Conservation (phyloP, 192 early-diverging fungal species). For the Paraglomus brasilianum region DNA sequence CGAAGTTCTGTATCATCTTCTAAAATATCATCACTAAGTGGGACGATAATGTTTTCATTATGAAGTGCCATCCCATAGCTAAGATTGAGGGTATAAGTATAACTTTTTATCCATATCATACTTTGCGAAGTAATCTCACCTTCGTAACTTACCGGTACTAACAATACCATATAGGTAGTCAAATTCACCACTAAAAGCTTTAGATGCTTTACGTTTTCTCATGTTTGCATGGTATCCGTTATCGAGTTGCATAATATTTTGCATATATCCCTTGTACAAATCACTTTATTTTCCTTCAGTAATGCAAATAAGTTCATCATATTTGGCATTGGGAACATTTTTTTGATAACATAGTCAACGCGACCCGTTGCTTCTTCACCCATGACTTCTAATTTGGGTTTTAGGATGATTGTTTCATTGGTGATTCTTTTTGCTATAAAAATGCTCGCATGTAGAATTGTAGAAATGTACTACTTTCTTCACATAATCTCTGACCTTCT, state of each 20-base stretch:
- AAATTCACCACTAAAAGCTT: too few species aligned
- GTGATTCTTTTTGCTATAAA: conserved; percentile 3
- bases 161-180: too few species aligned
- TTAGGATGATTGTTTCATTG: not conserved
- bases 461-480: conserved; percentile 18
- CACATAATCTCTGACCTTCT: conserved; percentile 2
- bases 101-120: too few species aligned
- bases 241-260: not conserved
- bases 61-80: conserved; percentile 15
- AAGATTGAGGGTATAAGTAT: not conserved
- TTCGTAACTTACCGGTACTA: too few species aligned
- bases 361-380: not conserved
- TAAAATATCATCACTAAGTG: conserved; percentile 7
- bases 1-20: not conserved
- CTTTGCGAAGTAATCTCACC: too few species aligned
- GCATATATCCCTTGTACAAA: not conserved
- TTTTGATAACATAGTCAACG: not conserved
- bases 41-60: conserved; percentile 2
- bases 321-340: not conserved
- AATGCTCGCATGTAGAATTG: not conserved
- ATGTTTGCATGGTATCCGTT: not conserved
- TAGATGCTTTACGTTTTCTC: too few species aligned
- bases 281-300: not conserved
- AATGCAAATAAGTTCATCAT: not conserved
- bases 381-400: not conserved